Base-by-base conservation (phyloP, 371 early-diverging fungal genomes). In the Amoeboaphelidium protococcarum region DNA sequence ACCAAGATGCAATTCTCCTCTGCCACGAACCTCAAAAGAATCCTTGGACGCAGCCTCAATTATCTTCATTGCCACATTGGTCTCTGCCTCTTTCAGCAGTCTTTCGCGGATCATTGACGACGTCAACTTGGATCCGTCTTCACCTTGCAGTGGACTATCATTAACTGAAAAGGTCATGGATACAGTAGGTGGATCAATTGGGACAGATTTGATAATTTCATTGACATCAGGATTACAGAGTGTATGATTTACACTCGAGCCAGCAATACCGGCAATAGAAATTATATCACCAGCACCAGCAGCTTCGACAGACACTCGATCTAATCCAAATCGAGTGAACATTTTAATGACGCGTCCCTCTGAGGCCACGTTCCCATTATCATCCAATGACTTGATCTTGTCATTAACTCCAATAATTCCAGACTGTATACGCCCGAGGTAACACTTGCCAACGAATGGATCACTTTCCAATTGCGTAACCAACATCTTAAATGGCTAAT, bases 261-360 rank as follows among this genome's bases (percentile, higher is more conserved):
- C 66, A 19, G 71, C 65, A 41, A 81, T 52, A 22, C 82, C 82
- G 26, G 78, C 71, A 22, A 81, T 48, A 2, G 75, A 67, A 3
- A 81, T 71, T 56, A 81, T 72, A 49, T 81, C 82, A 24, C 82
- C 82, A n/a, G 82, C 82, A 27, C 70, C 76, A 19, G 79, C 82
- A 48, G 65, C 64, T 12, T 64, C 69, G 25, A 76, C 71, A 44
- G 73, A 60, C 26, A 71, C 57, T 59, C 74, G 72, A 49, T 76
- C 71, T 46, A 80, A 55, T 21, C 82, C 82, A 16, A 65, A 60
- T 41, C 71, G 64, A 42, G 74, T 57, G 47, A 81, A 69, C 46
- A 81, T 69, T 58, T 74, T 76, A 6, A 74, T 71, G 47, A 72
- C 68, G 43, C 68, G 62, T 45, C 73, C 77, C 27, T 72, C 68